A percentile compares a stretch with the other conserved stretches of the same genome.
These are phyloP conservation scores for Epichloe sp. DNA, from an alignment of 2,329 filamentous ascomycete species.

Conservation along the genomic window DNA sequence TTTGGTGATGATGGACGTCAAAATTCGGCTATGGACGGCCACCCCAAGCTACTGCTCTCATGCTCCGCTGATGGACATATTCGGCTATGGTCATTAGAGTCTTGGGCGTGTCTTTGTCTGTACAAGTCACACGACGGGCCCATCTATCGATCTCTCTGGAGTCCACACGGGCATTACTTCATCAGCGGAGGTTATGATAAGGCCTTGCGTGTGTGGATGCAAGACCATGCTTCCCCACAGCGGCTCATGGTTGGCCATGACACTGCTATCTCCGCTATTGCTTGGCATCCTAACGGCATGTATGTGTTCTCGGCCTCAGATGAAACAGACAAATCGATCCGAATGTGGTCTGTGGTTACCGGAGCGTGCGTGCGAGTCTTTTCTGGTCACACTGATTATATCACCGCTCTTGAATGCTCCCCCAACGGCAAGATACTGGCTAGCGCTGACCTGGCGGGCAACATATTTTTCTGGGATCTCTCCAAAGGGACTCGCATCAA, in stretches of 20 bases:
- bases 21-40: conserved; percentile 33
- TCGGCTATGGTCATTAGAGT: conserved; percentile 83
- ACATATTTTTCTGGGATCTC: conserved; percentile 90
- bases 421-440: conserved; percentile 80
- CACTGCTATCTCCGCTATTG: conserved; percentile 77
- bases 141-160: conserved; percentile 79
- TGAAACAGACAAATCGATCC: conserved; percentile 73
- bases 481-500: conserved; percentile 78
- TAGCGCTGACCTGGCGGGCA: conserved; percentile 75
- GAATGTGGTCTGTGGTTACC: conserved; percentile 92
- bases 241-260: conserved; percentile 88
- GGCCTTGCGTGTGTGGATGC: conserved; percentile 81
- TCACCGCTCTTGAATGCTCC: conserved; percentile 73
- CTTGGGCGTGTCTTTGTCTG: conserved; percentile 82
- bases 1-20: conserved; percentile 35
- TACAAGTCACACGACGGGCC: conserved; percentile 90
- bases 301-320: conserved; percentile 90
- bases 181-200: conserved; percentile 78
- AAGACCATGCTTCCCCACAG: conserved; percentile 80
- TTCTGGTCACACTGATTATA: conserved; percentile 77
- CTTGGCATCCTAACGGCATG: conserved; percentile 87
- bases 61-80: conserved; percentile 78
- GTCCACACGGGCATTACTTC: conserved; percentile 93
- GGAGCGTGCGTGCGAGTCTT: conserved; percentile 85
- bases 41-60: conserved; percentile 69